Evolutionary conservation across 2,329 filamentous ascomycete species (phyloP).

Genomic region (Xylaria sp.): DNA sequence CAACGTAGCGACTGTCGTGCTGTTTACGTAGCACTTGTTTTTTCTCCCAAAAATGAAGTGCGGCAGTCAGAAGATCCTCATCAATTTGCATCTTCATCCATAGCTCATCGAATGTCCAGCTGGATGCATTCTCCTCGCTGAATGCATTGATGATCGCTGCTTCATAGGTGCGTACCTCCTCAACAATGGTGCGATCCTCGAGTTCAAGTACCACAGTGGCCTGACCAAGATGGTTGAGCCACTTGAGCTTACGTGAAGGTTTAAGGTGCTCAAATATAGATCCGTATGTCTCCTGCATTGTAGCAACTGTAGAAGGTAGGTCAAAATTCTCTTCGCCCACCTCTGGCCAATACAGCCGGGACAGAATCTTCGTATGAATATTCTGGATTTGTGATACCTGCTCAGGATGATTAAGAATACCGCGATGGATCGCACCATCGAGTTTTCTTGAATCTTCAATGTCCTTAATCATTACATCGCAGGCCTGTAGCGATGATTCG

Average conservation of each 20-base stretch:
- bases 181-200: constrained; percentile 77
- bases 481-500: constrained; percentile 85
- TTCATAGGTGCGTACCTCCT: constrained; percentile 84
- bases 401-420: constrained; percentile 42
- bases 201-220: constrained; percentile 85
- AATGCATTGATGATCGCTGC: constrained; percentile 90
- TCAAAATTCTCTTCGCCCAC: constrained; percentile 75
- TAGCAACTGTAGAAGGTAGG: constrained; percentile 67
- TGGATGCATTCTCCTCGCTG: constrained; percentile 48
- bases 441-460: constrained; percentile 83
- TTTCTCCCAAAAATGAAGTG: constrained; percentile 76
- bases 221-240: constrained; percentile 84
- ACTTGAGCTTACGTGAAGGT: constrained; percentile 84
- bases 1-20: constrained; percentile 66
- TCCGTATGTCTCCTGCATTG: constrained; percentile 76
- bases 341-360: constrained; percentile 91
- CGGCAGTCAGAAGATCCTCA: constrained; percentile 73
- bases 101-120: constrained; percentile 63
- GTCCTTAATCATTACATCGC: constrained; percentile 97
- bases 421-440: constrained; percentile 72
- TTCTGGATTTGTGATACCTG: constrained; percentile 48
- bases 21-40: constrained; percentile 71
- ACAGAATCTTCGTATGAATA: constrained; percentile 86
- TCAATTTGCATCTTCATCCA: constrained; percentile 73
- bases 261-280: constrained; percentile 82